Percentiles rank a stretch among this genome's conserved stretches.
These are phyloP conservation scores for Trametes cingulata DNA, from an alignment of 768 basidiomycete species.

Conservation along the genomic window DNA sequence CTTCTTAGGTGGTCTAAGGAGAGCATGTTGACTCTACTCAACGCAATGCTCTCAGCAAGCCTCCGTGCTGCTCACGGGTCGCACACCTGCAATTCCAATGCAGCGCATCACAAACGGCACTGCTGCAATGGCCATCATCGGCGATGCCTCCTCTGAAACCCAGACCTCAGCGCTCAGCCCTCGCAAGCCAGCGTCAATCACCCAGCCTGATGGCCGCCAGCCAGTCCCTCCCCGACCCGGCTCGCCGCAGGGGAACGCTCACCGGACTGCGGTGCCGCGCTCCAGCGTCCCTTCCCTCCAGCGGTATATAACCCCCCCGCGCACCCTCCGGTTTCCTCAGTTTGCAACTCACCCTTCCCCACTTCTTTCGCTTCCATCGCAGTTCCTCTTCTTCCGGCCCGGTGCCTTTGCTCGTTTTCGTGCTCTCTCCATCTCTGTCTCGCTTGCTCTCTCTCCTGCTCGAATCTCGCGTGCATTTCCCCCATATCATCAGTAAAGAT, in stretches of 20 bases:
- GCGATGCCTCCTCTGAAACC: not conserved
- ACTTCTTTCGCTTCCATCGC: conserved; percentile 19
- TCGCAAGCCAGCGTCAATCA: not conserved
- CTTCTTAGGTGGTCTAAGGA: no score
- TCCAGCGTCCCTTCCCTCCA: not conserved
- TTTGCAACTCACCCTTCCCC: conserved; percentile 25
- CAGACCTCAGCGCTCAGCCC: not conserved
- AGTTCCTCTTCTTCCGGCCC: conserved; percentile 10
- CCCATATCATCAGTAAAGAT: not conserved
- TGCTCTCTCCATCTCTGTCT: conserved; percentile 4
- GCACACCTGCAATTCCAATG: no score
- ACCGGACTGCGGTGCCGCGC: not conserved
- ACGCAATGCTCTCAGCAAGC: no score
- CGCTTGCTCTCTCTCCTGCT: no score
- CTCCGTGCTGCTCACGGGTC: no score
- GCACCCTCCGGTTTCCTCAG: conserved; percentile 8
- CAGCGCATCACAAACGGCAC: not conserved
- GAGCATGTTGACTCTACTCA: no score
- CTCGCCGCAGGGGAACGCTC: not conserved
- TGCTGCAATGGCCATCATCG: not conserved
- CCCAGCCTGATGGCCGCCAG: no score
- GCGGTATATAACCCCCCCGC: conserved; percentile 6
- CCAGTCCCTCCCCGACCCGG: no score
- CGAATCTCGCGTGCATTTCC: no score
- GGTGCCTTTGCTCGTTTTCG: conserved; percentile 10